phyloP scores from a whole-genome alignment of 805 yeast species.

The Danielia oregonensis region DNA sequence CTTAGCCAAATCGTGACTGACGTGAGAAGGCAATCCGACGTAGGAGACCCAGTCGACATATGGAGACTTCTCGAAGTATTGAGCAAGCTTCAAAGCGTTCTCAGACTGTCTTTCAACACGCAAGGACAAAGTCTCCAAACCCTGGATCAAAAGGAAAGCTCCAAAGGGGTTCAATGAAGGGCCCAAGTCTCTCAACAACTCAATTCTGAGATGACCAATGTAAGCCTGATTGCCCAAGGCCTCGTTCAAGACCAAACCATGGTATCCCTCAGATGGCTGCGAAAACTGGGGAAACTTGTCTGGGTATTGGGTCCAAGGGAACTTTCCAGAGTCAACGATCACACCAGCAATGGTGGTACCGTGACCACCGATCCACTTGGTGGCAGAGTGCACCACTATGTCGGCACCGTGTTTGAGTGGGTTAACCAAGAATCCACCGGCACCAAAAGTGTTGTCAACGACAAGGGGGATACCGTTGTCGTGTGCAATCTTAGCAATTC shows the following conservation, averaged over 20 bases:
- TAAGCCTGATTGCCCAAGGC: conserved; percentile 78
- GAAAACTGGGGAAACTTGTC: conserved; percentile 89
- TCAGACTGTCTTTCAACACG: conserved; percentile 90
- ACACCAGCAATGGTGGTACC: conserved; percentile 95
- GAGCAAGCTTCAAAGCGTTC: conserved; percentile 78
- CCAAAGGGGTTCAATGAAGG: conserved; percentile 87
- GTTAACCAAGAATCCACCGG: conserved; percentile 83
- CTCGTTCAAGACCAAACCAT: conserved; percentile 79
- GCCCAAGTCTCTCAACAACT: conserved; percentile 87
- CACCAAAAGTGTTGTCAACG: conserved; percentile 95
- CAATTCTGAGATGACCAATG: conserved; percentile 77
- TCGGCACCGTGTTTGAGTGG: conserved; percentile 92
- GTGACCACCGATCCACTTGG: conserved; percentile 98
- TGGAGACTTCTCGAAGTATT: conserved; percentile 65
- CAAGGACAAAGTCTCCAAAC: conserved; percentile 89
- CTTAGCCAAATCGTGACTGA: conserved; percentile 76
- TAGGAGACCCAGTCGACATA: conserved; percentile 88
- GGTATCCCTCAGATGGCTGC: conserved; percentile 89
- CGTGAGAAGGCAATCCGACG: conserved; percentile 80
- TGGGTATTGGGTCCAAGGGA: conserved; percentile 85
- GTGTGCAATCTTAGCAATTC: conserved; percentile 72
- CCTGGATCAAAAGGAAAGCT: conserved; percentile 81
- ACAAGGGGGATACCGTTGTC: conserved; percentile 84
- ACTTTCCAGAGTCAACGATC: conserved; percentile 84
- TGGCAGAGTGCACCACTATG: conserved; percentile 89